These are phyloP conservation scores for Phytophthora pini DNA, from an alignment of 352 stramenopile genomes.

Conservation along the genomic window DNA sequence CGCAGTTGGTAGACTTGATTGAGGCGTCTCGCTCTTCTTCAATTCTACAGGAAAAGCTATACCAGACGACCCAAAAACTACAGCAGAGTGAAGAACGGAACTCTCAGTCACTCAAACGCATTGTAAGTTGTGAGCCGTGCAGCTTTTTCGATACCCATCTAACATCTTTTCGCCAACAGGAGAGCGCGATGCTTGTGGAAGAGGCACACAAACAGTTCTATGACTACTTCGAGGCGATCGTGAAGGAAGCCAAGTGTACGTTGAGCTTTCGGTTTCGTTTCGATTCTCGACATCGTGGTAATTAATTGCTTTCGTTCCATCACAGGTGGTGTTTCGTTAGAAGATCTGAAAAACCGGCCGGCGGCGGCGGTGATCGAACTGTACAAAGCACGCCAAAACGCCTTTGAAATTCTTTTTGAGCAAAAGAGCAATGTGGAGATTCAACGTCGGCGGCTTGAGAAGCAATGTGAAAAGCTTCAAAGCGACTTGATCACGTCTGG, in stretches of 20 bases:
- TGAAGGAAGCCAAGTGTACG: constrained; percentile 55
- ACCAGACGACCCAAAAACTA: constrained; percentile 60
- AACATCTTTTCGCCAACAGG: constrained; percentile 23
- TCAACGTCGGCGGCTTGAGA: constrained; percentile 53
- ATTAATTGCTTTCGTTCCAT: constrained; percentile 11
- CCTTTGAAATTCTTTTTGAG: constrained; percentile 65
- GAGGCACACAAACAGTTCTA: constrained; percentile 52
- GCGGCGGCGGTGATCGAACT: constrained; percentile 56
- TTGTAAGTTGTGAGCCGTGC: constrained; percentile 40
- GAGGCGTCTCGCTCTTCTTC: constrained; percentile 68
- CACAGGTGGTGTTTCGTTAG: constrained; percentile 46
- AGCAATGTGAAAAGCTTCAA: constrained; percentile 58
- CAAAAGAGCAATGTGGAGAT: constrained; percentile 62
- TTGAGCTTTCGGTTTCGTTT: not conserved
- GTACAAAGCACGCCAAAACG: constrained; percentile 64
- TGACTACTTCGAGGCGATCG: constrained; percentile 56
- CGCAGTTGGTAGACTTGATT: constrained; percentile 71
- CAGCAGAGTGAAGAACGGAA: constrained; percentile 62
- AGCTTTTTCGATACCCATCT: not conserved
- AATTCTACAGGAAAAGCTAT: constrained; percentile 69
- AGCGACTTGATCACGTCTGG: constrained; percentile 51
- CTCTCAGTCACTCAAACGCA: constrained; percentile 46
- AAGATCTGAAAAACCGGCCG: constrained; percentile 53
- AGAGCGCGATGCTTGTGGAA: constrained; percentile 49
- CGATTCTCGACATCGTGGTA: constrained; percentile 2